A percentile compares a stretch with the other conserved stretches of the same genome.
Evolutionary conservation across 345 rosid genomes (phyloP).

Genomic region (Eucalyptus polyanthemos): DNA sequence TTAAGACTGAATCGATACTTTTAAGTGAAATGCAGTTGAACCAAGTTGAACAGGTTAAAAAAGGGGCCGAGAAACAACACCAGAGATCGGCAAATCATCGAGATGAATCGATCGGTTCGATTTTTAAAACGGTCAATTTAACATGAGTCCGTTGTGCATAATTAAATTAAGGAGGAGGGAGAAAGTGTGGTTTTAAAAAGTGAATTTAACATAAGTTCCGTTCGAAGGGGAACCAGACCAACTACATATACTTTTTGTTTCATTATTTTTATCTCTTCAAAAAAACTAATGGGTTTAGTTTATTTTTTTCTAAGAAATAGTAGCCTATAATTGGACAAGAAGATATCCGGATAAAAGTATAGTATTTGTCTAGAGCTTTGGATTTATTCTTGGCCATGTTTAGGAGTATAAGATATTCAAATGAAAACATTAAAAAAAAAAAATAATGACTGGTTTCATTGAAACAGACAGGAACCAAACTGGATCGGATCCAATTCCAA

Average conservation of each 20-base stretch:
- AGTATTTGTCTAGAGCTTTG: too few species aligned
- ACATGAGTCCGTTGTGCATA: neutral
- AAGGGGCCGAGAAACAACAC: rapidly evolving
- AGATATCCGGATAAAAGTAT: too few species aligned
- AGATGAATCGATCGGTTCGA: rapidly evolving
- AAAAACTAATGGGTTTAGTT: too few species aligned
- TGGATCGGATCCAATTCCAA: rapidly evolving
- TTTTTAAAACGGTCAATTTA: rapidly evolving
- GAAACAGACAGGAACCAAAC: rapidly evolving
- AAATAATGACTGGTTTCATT: too few species aligned
- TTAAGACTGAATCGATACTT: rapidly evolving
- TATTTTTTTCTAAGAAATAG: too few species aligned
- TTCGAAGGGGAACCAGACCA: rapidly evolving
- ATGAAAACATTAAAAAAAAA: too few species aligned
- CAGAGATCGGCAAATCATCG: neutral
- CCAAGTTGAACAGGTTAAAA: rapidly evolving
- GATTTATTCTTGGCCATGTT: too few species aligned
- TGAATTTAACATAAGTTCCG: too few species aligned
- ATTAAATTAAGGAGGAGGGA: neutral
- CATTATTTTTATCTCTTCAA: too few species aligned
- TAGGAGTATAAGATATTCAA: rapidly evolving
- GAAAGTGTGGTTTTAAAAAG: too few species aligned
- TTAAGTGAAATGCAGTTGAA: rapidly evolving
- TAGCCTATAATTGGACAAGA: too few species aligned
- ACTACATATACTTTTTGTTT: rapidly evolving